phyloP scores from a whole-genome alignment of 106 monocot species.

The Ottelia alismoides region DNA sequence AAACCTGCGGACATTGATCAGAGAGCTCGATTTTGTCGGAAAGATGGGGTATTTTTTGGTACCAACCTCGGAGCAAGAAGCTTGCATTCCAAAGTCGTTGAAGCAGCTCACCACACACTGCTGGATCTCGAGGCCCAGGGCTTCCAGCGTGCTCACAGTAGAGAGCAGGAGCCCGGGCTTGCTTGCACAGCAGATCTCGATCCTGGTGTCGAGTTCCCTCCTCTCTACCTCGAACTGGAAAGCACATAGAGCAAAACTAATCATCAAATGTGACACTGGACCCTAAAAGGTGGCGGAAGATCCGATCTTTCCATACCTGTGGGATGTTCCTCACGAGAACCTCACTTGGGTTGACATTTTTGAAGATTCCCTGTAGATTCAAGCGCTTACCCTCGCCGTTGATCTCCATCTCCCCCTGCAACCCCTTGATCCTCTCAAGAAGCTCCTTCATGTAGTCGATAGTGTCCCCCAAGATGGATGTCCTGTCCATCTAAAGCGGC shows the following conservation, averaged over 20 bases:
- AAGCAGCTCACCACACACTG: conserved; percentile 94
- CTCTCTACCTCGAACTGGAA: conserved; percentile 85
- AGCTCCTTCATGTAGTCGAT: conserved; percentile 99
- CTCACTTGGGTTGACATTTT: conserved; percentile 55
- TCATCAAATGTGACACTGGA: background rate
- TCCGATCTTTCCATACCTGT: conserved; percentile 31
- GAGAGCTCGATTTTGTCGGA: background rate
- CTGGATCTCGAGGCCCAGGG: conserved; percentile 75
- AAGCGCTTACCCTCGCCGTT: background rate
- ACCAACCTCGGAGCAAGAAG: conserved; percentile 81
- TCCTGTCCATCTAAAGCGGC: conserved; percentile 99
- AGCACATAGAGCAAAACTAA: too few relatives aligned
- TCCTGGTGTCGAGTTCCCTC: conserved; percentile 48
- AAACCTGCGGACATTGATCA: conserved; percentile 16
- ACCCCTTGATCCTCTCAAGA: conserved; percentile 67
- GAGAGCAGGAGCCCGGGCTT: conserved; percentile 81
- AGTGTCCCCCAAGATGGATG: conserved; percentile 92
- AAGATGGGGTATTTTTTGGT: background rate
- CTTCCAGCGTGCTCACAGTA: conserved; percentile 74
- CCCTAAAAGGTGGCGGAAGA: background rate
- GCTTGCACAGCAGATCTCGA: conserved; percentile 74
- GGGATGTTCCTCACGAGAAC: conserved; percentile 66
- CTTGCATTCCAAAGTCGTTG: conserved; percentile 97
- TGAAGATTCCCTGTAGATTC: conserved; percentile 51
- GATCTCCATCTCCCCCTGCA: conserved; percentile 64